These are phyloP conservation scores for Trichoderma koningiopsis DNA, from an alignment of 2,329 filamentous ascomycete species.

Conservation along the genomic window DNA sequence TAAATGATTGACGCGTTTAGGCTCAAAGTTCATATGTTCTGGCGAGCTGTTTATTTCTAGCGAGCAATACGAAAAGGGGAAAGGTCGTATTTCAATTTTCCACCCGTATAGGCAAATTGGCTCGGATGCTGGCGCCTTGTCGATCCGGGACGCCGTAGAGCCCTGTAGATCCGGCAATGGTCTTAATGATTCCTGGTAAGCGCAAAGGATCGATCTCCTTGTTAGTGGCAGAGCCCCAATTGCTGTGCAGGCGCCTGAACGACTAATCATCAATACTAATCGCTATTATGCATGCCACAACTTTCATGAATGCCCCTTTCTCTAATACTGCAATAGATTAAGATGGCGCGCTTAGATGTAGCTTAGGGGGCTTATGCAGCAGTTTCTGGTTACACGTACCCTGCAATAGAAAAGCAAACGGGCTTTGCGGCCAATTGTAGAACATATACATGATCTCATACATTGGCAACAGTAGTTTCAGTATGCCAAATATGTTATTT, in stretches of 20 bases:
- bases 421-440: neutral
- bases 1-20: neutral
- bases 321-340: neutral
- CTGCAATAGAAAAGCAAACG: neutral
- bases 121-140: neutral
- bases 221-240: neutral
- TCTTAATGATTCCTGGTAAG: neutral
- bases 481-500: neutral
- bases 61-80: neutral
- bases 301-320: neutral
- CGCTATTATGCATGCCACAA: neutral
- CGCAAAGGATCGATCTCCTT: neutral
- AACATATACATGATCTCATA: neutral
- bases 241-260: neutral
- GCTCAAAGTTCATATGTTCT: neutral
- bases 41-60: neutral
- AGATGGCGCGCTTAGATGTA: neutral
- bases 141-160: neutral
- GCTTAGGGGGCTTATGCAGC: neutral
- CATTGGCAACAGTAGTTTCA: neutral
- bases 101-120: neutral
- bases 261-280: neutral
- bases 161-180: conserved; percentile 8
- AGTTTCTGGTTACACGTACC: neutral
- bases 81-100: neutral